These are phyloP conservation scores for Flaveria robusta DNA, from an alignment of 129 eudicot species.

Conservation along the genomic window DNA sequence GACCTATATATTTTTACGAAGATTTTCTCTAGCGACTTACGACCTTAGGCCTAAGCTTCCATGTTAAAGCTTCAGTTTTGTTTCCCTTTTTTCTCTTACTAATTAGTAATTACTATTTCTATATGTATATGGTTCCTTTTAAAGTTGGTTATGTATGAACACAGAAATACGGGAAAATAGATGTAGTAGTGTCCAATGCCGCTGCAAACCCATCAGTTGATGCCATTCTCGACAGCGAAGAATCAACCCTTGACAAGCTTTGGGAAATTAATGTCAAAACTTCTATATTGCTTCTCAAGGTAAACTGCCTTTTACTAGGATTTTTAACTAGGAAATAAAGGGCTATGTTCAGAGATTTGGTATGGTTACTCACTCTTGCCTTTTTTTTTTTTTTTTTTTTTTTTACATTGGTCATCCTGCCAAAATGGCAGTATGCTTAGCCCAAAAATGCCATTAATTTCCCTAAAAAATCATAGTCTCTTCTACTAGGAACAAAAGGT, in stretches of 20 bases:
- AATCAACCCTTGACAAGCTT: constrained; percentile 78
- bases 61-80: neutral
- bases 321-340: neutral
- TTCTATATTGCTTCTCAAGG: constrained; percentile 79
- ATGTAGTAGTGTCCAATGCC: constrained; percentile 88
- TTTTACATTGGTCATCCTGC: neutral
- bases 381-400: no score
- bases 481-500: neutral
- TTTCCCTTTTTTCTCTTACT: neutral
- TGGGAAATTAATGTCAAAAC: constrained; percentile 94
- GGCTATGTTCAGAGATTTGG: neutral
- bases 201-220: constrained; percentile 81
- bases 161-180: constrained; percentile 87
- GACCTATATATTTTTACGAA: neutral
- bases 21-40: neutral
- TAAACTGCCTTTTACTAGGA: constrained; percentile 22
- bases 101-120: no score
- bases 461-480: neutral
- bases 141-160: constrained; percentile 18
- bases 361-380: neutral
- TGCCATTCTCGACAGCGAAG: constrained; percentile 63
- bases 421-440: neutral
- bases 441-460: neutral
- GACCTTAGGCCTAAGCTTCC: neutral
- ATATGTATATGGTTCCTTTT: neutral